Evolutionary conservation across 75 land plant genomes (phyloP), one percentile per base, ranked within the genome.

Genomic region (Cunninghamia lanceolata): DNA sequence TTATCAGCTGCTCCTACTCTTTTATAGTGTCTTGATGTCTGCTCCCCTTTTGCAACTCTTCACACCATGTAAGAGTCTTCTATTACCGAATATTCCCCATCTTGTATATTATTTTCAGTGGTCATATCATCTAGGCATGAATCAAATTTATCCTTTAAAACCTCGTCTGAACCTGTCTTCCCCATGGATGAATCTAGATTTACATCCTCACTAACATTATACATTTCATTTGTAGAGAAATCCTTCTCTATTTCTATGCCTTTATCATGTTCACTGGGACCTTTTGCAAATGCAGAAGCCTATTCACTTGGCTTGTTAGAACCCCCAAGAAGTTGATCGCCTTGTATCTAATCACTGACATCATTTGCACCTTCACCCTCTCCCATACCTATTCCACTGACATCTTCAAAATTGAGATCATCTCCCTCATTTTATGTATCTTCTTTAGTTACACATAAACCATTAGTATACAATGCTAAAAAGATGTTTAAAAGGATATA

Each of bases 181-280:
- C 99, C 99, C 99, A 98, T 97, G 34, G 87, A 88, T 38, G 97
- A 94, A 8, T 98, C 99, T 45, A 98, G 47, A 80, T 96, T 90
- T 47, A 86, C 86, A 59, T 94, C 94, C 42, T 88, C 96, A 85
- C 99, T 95, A n/a, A 98, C 89, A 89, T 91, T 91, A 81, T 90
- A 90, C 86, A 96, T 89, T 85, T 97, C 96, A 81, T 40, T 35
- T 52, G 91, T 95, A 78, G 81, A 86, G 90, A 98, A 98, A 84
- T 98, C 97, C 82, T 98, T 88, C 19, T 94, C 94, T 99, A 98
- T 98, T 85, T 98, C 99, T 88, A 98, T 93, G 13, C 99, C 99
- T 87, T 93, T 96, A 11, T 93, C 95, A 84, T 87, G 84, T 35
- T 90, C 86, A 86, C 85, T 88, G 30, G 89, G 89, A 1, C 79